These are phyloP conservation scores for Diaporthe ilicicola DNA, from an alignment of 2,329 filamentous ascomycete genomes.

Conservation along the genomic window DNA sequence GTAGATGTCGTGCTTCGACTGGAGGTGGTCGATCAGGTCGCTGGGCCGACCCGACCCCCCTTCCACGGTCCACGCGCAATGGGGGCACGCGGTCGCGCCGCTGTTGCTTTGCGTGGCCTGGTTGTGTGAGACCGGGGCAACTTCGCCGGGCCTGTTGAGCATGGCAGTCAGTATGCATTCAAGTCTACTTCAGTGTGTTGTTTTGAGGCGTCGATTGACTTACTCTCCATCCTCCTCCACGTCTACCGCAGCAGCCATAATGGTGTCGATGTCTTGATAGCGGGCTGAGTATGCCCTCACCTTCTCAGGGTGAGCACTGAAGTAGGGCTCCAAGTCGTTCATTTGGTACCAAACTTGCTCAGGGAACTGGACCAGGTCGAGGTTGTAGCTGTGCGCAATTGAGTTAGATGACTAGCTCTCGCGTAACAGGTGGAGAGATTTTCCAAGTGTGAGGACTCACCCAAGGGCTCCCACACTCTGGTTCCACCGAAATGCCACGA, in stretches of 20 bases:
- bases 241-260: neutral
- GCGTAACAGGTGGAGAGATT: too few relatives aligned
- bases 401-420: too few relatives aligned
- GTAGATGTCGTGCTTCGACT: neutral
- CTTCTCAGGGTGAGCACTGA: neutral
- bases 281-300: neutral
- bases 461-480: too few relatives aligned
- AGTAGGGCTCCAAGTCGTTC: neutral
- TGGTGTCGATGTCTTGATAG: neutral
- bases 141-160: neutral
- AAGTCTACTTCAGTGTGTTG: neutral
- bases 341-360: neutral
- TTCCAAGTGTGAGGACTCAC: too few relatives aligned
- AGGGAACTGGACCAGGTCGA: neutral
- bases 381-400: neutral
- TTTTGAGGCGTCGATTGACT: accelerated
- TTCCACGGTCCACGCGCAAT: neutral
- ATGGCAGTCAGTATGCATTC: neutral
- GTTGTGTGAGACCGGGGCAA: neutral
- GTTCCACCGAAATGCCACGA: neutral
- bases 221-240: neutral
- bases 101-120: neutral
- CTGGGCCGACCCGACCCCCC: too few relatives aligned
- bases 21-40: neutral
- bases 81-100: neutral